Evolutionary conservation across 2,329 filamentous ascomycete species (phyloP).

Genomic region (Magnaporthiopsis incrustans): DNA sequence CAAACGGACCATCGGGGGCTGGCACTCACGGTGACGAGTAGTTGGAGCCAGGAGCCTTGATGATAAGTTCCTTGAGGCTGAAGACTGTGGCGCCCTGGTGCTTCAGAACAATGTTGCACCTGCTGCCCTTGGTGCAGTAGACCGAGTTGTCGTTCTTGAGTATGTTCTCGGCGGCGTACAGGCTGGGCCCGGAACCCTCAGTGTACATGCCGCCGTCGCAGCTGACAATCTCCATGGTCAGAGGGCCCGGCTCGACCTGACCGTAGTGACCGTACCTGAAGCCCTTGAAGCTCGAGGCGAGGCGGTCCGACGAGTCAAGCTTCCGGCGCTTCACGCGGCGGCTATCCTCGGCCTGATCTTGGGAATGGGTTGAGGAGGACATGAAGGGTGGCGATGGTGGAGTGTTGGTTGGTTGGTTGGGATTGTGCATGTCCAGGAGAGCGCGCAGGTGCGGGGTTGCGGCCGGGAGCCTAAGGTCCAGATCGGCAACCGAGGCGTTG

Average conservation of each 20-base stretch:
- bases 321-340: conserved; percentile 61
- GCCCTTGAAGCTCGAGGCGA: conserved; percentile 38
- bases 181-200: conserved; percentile 32
- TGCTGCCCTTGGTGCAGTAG: conserved; percentile 82
- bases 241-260: conserved; percentile 72
- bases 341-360: conserved; percentile 36
- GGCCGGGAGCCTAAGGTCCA: conserved; percentile 31
- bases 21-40: conserved; percentile 77
- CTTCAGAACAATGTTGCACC: conserved; percentile 77
- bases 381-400: conserved; percentile 24
- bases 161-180: conserved; percentile 71
- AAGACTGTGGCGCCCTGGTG: conserved; percentile 79
- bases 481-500: conserved; percentile 25
- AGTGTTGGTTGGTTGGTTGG: conserved; percentile 15
- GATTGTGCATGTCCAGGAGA: conserved; percentile 27
- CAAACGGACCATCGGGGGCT: not conserved
- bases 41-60: conserved; percentile 72
- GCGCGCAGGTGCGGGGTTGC: conserved; percentile 35
- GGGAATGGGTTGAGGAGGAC: conserved; percentile 19
- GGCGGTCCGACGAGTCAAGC: conserved; percentile 52
- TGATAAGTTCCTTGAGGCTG: conserved; percentile 74
- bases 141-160: conserved; percentile 74
- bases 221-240: conserved; percentile 82
- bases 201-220: conserved; percentile 74
- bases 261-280: conserved; percentile 82